Evolutionary conservation across 352 stramenopile species (phyloP), one percentile per base, ranked within the genome.

Genomic region (Pythium brachiatum): DNA sequence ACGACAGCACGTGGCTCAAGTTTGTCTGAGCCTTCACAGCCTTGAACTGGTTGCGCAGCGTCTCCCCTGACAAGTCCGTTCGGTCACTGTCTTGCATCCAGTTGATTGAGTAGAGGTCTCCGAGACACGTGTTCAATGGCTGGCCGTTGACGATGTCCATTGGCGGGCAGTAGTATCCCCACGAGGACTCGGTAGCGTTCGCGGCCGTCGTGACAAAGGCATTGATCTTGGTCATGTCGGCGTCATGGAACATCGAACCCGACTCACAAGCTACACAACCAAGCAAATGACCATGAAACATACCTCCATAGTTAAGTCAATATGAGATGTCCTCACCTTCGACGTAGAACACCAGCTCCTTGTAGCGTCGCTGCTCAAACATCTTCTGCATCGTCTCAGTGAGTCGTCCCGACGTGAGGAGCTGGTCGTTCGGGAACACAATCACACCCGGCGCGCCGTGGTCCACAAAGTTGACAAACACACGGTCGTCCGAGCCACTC

Each of bases 381-480:
- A 98, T 98, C 3, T 62, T 74, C 51, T 78, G 60, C 27, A 98
- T 76, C 20, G 89, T 78, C 16, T 69, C 39, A 18, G 86, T 80
- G 16, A 97, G 76, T 15, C 81, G 75, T 23, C 78, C 69, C 25
- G 87, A 78, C n/a, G 79, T 78, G 16, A 98, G 69, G 26, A 83
- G 71, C 55, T 95, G 73, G 47, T 79, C 86, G 27, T 81, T 47
- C 0, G 89, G 88, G 66, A 97, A 96, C 60, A 88, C 81, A 0
- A 98, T 62, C 43, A 95, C 83, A 8, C 89, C 88, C 3, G 82
- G 70, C 4, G 83, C 90, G 48, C 92, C 92, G 59, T 98, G 92
- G 64, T 98, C 90, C 34, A 96, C 79, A 73, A 97, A 97, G 65
- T 96, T 97, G 53, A 98, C 68, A 65, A 97, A 98, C 26, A 98